Conservation (phyloP, 2,329 filamentous ascomycete species). For the Cercospora zeina region DNA sequence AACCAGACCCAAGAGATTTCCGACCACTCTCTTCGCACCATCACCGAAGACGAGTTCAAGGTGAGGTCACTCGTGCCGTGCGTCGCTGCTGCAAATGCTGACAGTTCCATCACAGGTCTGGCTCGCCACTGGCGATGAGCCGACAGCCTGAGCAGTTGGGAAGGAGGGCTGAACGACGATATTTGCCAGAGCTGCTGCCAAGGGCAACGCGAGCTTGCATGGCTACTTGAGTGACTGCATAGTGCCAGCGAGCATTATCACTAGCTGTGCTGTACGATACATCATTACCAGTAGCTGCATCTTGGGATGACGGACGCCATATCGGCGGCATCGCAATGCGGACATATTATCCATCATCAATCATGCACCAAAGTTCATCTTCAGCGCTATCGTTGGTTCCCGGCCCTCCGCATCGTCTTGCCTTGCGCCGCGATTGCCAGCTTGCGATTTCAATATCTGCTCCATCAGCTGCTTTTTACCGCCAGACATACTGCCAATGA, state of each 20-base stretch:
- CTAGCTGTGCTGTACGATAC: not conserved
- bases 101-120: constrained; percentile 7
- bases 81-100: not conserved
- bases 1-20: constrained; percentile 28
- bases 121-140: constrained; percentile 10
- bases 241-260: constrained; percentile 13
- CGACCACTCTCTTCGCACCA: constrained; percentile 21
- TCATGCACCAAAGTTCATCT: constrained; percentile 74
- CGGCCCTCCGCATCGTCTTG: constrained; percentile 49
- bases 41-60: constrained; percentile 27
- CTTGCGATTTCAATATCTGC: constrained; percentile 57
- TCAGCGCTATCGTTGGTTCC: constrained; percentile 82
- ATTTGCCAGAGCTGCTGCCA: not conserved
- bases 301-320: not conserved
- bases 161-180: not conserved
- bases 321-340: not conserved
- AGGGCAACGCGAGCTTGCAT: constrained; percentile 5
- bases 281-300: not conserved
- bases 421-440: constrained; percentile 46
- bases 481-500: constrained; percentile 70
- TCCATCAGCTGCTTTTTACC: constrained; percentile 73
- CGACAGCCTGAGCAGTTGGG: not conserved
- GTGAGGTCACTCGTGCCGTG: not conserved
- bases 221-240: constrained; percentile 9
- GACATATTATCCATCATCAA: not conserved